Percentiles rank a stretch among this genome's conserved stretches.
Conservation (phyloP, 371 early-diverging fungal genomes). For the Mortierella sp. region DNA sequence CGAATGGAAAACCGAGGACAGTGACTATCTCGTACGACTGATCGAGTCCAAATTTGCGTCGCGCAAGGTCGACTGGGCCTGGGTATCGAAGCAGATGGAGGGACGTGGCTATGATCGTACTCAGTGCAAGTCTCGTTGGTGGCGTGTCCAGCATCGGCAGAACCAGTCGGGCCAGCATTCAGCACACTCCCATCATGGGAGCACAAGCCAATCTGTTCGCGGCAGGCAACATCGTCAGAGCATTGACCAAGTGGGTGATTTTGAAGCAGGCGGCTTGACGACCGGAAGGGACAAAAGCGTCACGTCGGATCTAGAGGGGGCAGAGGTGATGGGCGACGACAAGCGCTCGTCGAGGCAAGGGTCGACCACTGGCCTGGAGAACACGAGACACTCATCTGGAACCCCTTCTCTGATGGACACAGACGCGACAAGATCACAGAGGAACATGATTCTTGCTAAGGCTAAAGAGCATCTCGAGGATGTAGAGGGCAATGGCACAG, state of each 20-base stretch:
- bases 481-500: conserved; percentile 3
- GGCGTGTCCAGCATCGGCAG: conserved; percentile 52
- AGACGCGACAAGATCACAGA: no score
- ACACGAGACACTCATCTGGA: neutral
- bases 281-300: conserved; percentile 14
- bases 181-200: conserved; percentile 8
- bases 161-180: conserved; percentile 29
- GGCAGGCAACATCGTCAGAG: conserved; percentile 16
- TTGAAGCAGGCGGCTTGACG: neutral
- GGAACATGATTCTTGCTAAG: neutral
- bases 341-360: neutral
- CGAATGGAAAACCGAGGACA: conserved; percentile 53
- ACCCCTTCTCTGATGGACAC: no score
- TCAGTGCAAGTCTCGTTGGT: conserved; percentile 54
- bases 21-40: conserved; percentile 40
- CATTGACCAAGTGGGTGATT: conserved; percentile 3
- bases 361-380: neutral
- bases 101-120: conserved; percentile 52
- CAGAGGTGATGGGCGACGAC: neutral
- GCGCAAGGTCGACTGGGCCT: conserved; percentile 53
- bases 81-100: conserved; percentile 52
- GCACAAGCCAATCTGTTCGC: conserved; percentile 15
- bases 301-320: conserved; percentile 11
- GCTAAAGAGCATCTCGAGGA: conserved; percentile 2
- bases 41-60: conserved; percentile 49